Base-by-base conservation (phyloP, 176 grass and related monocot species). In the Paspalum vaginatum region DNA sequence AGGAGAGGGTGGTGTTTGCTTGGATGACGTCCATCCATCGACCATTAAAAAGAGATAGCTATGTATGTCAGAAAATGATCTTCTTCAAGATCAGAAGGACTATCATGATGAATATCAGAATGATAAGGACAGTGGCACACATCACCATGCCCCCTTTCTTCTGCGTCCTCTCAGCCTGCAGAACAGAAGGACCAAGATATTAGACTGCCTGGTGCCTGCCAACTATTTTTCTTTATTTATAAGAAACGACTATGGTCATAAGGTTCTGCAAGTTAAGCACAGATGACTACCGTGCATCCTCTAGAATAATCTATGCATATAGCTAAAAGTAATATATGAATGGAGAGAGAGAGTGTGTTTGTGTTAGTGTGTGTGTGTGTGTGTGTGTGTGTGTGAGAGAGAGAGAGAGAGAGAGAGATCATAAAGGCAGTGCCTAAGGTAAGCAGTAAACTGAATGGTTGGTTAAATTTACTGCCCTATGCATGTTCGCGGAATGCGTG, bases 101-200 rank as follows among this genome's bases (percentile, higher is more conserved):
- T 74, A 98, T 91, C 92, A 98, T 85, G 90, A 98, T 90, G 83
- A 99, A 90, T 68, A 91, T 93, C 47, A 99, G 76, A 86, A 99
- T 93, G 61, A 99, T 75, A 20, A 99, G 97, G 54, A 93, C 88
- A 14, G 97, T 95, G 59, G 88, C 97, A 89, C 97, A 99, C 97
- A 91, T 93, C 82, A 99, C 88, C 90, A 96, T 99, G 56, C 97
- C 90, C 52, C 93, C 97, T 85, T 95, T 92, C 79, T 90, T 93
- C 60, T 99, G 97, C 24, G 93, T 90, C 79, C 95, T 91, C 78
- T 95, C 95, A 74, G 95, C 95, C 95, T 98, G 88, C 83, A 88
- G 32, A 86, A 83, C 79, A 80, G 80, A 87, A 25, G 78, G 26
- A 84, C 54, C 37, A 83, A 84, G 48, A 88, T 65, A 40, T 89